These are phyloP conservation scores for Starmera quercuum DNA, from an alignment of 805 yeast genomes.

Conservation along the genomic window DNA sequence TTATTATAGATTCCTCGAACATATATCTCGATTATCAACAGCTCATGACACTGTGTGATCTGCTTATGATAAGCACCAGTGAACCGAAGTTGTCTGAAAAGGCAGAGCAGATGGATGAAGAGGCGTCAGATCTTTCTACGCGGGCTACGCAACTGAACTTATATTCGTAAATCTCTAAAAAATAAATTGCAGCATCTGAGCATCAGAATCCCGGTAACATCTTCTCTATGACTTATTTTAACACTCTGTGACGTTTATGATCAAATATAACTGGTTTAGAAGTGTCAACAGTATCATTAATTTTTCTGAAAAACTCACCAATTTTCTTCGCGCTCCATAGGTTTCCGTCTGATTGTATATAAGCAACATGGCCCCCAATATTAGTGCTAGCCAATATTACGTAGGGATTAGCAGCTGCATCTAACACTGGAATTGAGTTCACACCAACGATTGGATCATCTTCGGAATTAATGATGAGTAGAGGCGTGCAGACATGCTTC, in stretches of 20 bases:
- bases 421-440: conserved; percentile 42
- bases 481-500: conserved; percentile 51
- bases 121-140: no score
- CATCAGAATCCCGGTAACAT: no score
- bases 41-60: no score
- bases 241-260: conserved; percentile 7
- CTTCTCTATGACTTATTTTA: background rate
- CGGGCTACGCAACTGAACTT: no score
- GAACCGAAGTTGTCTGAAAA: no score
- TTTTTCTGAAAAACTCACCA: conserved; percentile 29
- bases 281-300: conserved; percentile 24
- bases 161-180: no score
- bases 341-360: conserved; percentile 32
- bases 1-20: no score
- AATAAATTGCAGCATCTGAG: no score
- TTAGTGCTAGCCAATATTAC: conserved; percentile 49
- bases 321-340: conserved; percentile 41
- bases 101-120: no score
- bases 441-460: conserved; percentile 65
- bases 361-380: conserved; percentile 68
- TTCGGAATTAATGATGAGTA: conserved; percentile 46
- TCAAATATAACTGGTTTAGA: conserved; percentile 8
- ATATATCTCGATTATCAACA: no score
- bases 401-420: conserved; percentile 50
- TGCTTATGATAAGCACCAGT: no score